Evolutionary conservation across 345 rosid genomes (phyloP).

Genomic region (Mallotus nudiflorus): DNA sequence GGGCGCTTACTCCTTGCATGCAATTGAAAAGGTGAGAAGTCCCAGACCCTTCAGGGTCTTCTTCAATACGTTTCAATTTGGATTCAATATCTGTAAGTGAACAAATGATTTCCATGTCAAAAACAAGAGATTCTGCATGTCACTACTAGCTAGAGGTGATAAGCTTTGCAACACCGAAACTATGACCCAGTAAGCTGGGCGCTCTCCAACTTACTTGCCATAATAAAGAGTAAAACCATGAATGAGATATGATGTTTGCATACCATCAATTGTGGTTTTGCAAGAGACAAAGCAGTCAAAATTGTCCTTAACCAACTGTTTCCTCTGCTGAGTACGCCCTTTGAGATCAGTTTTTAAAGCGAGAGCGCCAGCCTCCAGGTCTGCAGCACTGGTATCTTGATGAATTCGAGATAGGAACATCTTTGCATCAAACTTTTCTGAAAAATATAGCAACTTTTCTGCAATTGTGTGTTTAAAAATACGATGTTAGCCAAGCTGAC

Average conservation of each 20-base stretch:
- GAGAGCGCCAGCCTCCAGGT: slow-evolving; percentile 91
- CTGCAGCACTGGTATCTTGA: slow-evolving; percentile 77
- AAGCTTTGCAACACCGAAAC: slow-evolving; percentile 5
- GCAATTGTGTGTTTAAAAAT: slow-evolving; percentile 40
- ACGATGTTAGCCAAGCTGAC: not conserved
- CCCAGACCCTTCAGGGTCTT: slow-evolving; percentile 96
- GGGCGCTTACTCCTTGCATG: slow-evolving; percentile 79
- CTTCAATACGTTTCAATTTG: slow-evolving; percentile 91
- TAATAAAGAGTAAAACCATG: too few species aligned
- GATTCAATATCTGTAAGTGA: slow-evolving; percentile 76
- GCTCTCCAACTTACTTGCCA: slow-evolving; percentile 8
- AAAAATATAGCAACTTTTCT: slow-evolving; percentile 89
- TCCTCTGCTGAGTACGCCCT: slow-evolving; percentile 89
- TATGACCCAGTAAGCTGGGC: slow-evolving; percentile 13
- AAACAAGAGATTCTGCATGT: slow-evolving; percentile 1
- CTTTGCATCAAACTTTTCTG: slow-evolving; percentile 89
- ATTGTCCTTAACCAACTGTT: slow-evolving; percentile 94
- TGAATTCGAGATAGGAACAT: slow-evolving; percentile 88
- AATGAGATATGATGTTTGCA: slow-evolving; percentile 22
- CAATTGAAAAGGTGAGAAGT: slow-evolving; percentile 76
- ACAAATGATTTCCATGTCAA: slow-evolving; percentile 27
- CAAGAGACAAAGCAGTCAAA: slow-evolving; percentile 99
- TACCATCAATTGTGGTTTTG: slow-evolving; percentile 99
- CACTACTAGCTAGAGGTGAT: not conserved
- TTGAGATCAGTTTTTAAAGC: slow-evolving; percentile 90